Base-by-base conservation (phyloP, 108 stramenopile genomes). In the Skeletonema marinoi region DNA sequence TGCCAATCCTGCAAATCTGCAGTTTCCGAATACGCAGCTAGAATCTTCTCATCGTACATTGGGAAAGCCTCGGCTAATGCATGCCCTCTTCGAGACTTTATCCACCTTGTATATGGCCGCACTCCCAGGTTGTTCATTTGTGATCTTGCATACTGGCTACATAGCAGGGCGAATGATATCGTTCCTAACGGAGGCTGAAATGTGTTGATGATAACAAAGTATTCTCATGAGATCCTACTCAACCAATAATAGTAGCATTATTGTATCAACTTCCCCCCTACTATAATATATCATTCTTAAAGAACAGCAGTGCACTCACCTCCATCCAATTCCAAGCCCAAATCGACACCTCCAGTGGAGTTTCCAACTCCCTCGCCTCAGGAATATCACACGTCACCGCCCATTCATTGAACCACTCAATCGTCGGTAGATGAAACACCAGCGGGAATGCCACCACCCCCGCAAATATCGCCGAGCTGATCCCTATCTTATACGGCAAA, bases 141-240 rank as follows among this genome's bases (percentile, higher is more conserved):
- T 51, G 50, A 51, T 51, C 50, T 79, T 19, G 62, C 54, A 51
- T 73, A 91, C 75, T 96, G 95, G 25, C 90, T 48, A 31, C 81
- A 83, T 29, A 96, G 69, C 35, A 96, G 81, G 19, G 78, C 68
- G 78, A 93, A 96, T 56, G 85, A 85, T 8, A 83, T 35, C 21
- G 87, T 86, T 17, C 95, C 89, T 51, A 91, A 70, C 29, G 82
- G 84, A 13, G 92, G 92, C 71, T 51, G 50, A 51, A 21, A 21
- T 21, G 50, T 46, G 11, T 6, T 14, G 14, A 4, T 3, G 0
- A 25, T 0, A 25, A 25, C 25, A 25, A 25, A 25, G 25, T 25
- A 36, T 36, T 8, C 6, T 6, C 8, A 51, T 51, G 50, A 51
- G 50, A 21, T 51, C 6, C 17, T 19, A 51, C 19, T 51, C 6